Base-by-base conservation (phyloP, 1,139 yeast species). In the Wickerhamomyces sp. region DNA sequence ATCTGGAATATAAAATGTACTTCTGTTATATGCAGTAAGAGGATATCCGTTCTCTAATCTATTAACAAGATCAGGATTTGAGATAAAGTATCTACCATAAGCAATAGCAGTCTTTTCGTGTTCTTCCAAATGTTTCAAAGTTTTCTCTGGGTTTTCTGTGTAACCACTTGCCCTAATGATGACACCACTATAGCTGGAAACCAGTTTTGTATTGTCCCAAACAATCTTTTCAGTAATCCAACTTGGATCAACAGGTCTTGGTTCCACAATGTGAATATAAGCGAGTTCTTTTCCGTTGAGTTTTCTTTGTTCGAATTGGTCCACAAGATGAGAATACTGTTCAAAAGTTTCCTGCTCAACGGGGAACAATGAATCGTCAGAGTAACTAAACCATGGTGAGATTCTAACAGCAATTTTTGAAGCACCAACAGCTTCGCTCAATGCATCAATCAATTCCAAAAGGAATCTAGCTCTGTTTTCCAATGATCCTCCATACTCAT, bases 381-480 rank as follows among this genome's bases (percentile, higher is more conserved):
- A 3, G 44, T 39, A 16, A 30, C 25, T 9, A 40, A 18, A 37
- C 42, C 17, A 46, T 72, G 62, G 28, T 71, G 49, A 13, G 35
- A 21, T 24, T 41, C 51, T 70, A 76, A 2, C 68, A 57, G 54
- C 66, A 78, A 38, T 84, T 84, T 37, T 67, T 71, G 37, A 61
- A 62, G 50, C 62, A 78, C 36, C 70, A 15, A 31, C 17, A 16
- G 34, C 34, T 22, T 21, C 28, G 16, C 18, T 56, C 22, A 83
- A 85, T 1, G 76, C 67, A 33, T 77, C 80, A 2, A 61, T 66
- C 1, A 84, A 78, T 38, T 67, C 70, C 73, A 83, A 79, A 5
- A 77, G n/a, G 33, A 81, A 72, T 44, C 84, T 65, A 26, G 81
- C 70, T 45, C 86, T 68, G 62, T 81, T 81, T 58, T 79, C 87